phyloP scores from a whole-genome alignment of 257 asterid species.

The Nicotiana benthamiana region DNA sequence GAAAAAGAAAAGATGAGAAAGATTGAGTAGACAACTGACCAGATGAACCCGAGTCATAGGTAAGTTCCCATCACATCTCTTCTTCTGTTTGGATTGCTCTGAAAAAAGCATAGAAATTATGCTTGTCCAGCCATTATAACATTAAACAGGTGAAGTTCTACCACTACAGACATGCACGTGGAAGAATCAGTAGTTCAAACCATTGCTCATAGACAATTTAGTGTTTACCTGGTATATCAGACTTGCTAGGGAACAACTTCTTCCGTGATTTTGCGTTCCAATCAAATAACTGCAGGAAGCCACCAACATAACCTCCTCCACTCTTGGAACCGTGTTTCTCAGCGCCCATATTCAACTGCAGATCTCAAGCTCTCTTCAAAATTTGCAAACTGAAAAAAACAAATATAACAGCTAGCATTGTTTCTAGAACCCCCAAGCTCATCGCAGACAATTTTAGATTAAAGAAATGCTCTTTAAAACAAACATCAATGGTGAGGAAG shows the following conservation, averaged over 20 bases:
- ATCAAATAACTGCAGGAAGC: slow-evolving; percentile 81
- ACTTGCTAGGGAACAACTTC: slow-evolving; percentile 69
- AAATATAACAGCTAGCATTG: not conserved
- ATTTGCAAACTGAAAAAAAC: slow-evolving; percentile 7
- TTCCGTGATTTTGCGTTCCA: slow-evolving; percentile 89
- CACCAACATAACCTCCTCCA: slow-evolving; percentile 69
- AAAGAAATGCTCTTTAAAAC: not conserved
- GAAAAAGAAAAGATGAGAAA: not conserved
- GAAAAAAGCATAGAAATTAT: slow-evolving; percentile 13
- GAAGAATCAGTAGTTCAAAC: not conserved
- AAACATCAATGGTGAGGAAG: not conserved
- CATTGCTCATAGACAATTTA: not conserved
- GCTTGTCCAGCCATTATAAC: not conserved
- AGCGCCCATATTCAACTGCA: slow-evolving; percentile 40
- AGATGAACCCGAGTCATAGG: slow-evolving; percentile 49
- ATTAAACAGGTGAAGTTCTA: not conserved
- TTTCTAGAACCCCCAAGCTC: not conserved
- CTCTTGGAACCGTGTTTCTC: slow-evolving; percentile 60
- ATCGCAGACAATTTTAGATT: not conserved
- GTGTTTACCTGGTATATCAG: slow-evolving; percentile 51
- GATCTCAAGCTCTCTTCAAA: slow-evolving; percentile 11
- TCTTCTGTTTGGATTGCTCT: slow-evolving; percentile 85
- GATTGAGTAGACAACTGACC: slow-evolving; percentile 27
- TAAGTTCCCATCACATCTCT: slow-evolving; percentile 56
- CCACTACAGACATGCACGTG: not conserved